Percentiles rank a stretch among this genome's conserved stretches.
These are phyloP conservation scores for Aspergillus diversus DNA, from an alignment of 495 filamentous ascomycete genomes.

Conservation along the genomic window DNA sequence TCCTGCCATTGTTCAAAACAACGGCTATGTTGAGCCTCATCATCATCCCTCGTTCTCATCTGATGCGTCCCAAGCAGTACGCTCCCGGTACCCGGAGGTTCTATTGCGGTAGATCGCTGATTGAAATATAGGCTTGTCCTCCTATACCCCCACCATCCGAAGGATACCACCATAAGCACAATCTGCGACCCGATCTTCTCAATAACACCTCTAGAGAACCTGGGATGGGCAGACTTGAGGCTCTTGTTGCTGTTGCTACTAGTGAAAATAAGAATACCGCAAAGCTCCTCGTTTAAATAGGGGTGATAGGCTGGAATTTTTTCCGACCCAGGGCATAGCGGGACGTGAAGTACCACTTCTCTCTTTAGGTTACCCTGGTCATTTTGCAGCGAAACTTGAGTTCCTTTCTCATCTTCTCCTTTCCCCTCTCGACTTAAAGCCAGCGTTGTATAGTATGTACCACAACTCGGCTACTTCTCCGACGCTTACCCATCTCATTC, in stretches of 20 bases:
- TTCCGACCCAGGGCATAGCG: not conserved
- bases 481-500: constrained; percentile 8
- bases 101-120: constrained; percentile 42
- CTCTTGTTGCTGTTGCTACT: constrained; percentile 87
- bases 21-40: constrained; percentile 61
- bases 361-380: too few relatives aligned
- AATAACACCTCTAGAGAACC: constrained; percentile 36
- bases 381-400: not conserved
- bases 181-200: constrained; percentile 38
- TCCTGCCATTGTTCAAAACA: constrained; percentile 66
- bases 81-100: constrained; percentile 37
- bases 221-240: constrained; percentile 75
- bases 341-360: too few relatives aligned
- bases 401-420: constrained; percentile 15
- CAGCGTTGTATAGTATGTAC: constrained; percentile 22
- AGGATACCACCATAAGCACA: constrained; percentile 39
- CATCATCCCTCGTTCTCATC: constrained; percentile 48
- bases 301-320: not conserved
- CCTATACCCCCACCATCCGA: constrained; percentile 40
- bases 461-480: constrained; percentile 3
- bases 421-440: constrained; percentile 17
- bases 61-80: constrained; percentile 49
- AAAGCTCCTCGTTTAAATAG: constrained; percentile 40
- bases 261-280: constrained; percentile 71
- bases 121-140: constrained; percentile 47